Conservation (phyloP, 305 asterid genomes). For the Striga hermonthica region DNA sequence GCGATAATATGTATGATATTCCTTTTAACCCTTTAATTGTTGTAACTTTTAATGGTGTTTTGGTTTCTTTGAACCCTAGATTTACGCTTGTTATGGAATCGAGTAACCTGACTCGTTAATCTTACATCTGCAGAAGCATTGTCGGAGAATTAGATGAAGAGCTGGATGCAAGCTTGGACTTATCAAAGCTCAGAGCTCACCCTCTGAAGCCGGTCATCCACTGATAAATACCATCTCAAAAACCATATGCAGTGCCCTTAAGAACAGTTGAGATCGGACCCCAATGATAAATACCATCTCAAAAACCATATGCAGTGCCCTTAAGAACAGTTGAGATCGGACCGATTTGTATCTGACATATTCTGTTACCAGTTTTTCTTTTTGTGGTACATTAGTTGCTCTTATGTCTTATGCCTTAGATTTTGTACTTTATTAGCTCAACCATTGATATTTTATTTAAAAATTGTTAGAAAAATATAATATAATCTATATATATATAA, state of each 20-base stretch:
- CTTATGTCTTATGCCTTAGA: no score
- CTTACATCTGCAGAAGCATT: constrained; percentile 59
- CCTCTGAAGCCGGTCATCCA: constrained; percentile 93
- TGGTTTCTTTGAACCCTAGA: neutral
- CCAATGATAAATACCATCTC: constrained; percentile 46
- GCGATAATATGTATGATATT: constrained; percentile 82
- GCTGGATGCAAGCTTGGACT: constrained; percentile 83
- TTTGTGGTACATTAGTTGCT: no score
- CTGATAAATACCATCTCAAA: constrained; percentile 35
- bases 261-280: constrained; percentile 32
- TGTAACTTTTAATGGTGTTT: neutral
- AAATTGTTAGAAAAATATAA: no score
- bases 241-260: constrained; percentile 25
- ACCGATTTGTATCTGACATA: no score
- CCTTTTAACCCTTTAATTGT: neutral
- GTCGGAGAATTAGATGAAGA: constrained; percentile 95
- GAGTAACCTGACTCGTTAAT: neutral
- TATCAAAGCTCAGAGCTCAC: constrained; percentile 86
- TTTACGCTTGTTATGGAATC: constrained; percentile 1
- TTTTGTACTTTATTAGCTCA: no score
- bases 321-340: constrained; percentile 31
- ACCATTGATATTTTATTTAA: no score
- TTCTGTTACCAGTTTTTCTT: no score
- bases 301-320: constrained; percentile 29
- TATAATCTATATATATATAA: no score